Conservation (phyloP, 495 filamentous ascomycete species). For the Tuber brumale region DNA sequence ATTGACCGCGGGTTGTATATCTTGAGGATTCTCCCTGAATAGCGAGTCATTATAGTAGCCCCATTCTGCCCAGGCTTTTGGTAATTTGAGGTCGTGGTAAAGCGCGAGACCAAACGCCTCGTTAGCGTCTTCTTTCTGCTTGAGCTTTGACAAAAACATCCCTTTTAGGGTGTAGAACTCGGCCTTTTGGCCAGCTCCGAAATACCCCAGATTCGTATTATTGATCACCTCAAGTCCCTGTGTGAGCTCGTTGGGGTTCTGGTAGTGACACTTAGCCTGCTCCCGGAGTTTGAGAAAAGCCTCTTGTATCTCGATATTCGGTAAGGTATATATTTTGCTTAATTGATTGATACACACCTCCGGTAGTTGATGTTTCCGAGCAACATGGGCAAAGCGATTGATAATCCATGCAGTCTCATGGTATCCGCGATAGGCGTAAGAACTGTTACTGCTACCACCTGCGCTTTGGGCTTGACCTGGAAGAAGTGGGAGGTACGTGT, state of each 20-base stretch:
- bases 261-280: constrained; percentile 97
- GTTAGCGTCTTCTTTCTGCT: constrained; percentile 80
- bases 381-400: constrained; percentile 96
- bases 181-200: constrained; percentile 89
- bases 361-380: constrained; percentile 90
- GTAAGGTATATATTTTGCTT: constrained; percentile 94
- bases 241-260: constrained; percentile 82
- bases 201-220: constrained; percentile 98
- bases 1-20: constrained; percentile 74
- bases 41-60: constrained; percentile 93
- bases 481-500: constrained; percentile 78
- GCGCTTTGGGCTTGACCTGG: constrained; percentile 73
- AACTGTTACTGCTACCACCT: constrained; percentile 53
- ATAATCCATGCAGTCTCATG: constrained; percentile 99
- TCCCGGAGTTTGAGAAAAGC: constrained; percentile 95
- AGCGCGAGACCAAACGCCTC: constrained; percentile 89
- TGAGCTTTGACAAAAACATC: constrained; percentile 95
- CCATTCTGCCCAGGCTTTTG: constrained; percentile 99
- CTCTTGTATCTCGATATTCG: constrained; percentile 99
- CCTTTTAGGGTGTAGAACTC: constrained; percentile 99
- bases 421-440: constrained; percentile 92
- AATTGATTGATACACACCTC: constrained; percentile 96
- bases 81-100: constrained; percentile 86
- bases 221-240: constrained; percentile 97
- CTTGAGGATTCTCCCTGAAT: constrained; percentile 79